Percentiles rank a stretch among this genome's conserved stretches.
Evolutionary conservation across 176 grass and related monocot genomes (phyloP).

Genomic region (Calamus simplicifolius): DNA sequence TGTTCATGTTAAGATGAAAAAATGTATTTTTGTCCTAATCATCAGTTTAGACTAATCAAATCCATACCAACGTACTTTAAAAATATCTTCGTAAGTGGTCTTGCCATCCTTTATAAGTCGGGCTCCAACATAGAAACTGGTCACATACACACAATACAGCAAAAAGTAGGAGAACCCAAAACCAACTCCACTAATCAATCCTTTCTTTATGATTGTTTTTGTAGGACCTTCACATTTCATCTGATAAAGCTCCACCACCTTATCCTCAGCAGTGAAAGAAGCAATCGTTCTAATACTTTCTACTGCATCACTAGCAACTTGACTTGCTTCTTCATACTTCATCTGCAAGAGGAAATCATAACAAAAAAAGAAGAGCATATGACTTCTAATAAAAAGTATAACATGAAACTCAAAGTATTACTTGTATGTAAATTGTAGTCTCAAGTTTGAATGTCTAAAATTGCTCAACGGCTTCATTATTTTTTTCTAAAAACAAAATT

Average conservation of each 20-base stretch:
- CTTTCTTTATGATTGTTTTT: constrained; percentile 1
- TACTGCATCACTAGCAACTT: constrained; percentile 17
- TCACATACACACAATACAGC: constrained; percentile 8
- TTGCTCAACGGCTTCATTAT: too few relatives aligned
- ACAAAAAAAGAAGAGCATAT: not conserved
- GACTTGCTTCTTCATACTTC: constrained; percentile 9
- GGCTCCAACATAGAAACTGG: constrained; percentile 9
- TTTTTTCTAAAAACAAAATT: too few relatives aligned
- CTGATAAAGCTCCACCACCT: constrained; percentile 9
- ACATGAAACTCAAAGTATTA: too few relatives aligned
- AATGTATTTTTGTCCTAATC: too few relatives aligned
- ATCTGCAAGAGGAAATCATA: not conserved
- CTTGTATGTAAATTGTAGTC: too few relatives aligned
- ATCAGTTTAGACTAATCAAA: not conserved
- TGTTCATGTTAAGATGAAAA: not conserved
- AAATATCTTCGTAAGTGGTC: constrained; percentile 5
- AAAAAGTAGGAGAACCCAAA: constrained; percentile 10
- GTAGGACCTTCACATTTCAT: constrained; percentile 10
- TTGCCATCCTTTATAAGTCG: constrained; percentile 7
- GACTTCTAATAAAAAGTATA: not conserved
- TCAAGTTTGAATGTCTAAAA: too few relatives aligned
- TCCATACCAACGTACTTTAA: not conserved
- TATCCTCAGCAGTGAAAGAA: constrained; percentile 17
- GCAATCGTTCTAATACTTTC: constrained; percentile 13
- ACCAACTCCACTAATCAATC: constrained; percentile 7